Conservation (phyloP, 495 filamentous ascomycete genomes). For the Annulohypoxylon moriforme region DNA sequence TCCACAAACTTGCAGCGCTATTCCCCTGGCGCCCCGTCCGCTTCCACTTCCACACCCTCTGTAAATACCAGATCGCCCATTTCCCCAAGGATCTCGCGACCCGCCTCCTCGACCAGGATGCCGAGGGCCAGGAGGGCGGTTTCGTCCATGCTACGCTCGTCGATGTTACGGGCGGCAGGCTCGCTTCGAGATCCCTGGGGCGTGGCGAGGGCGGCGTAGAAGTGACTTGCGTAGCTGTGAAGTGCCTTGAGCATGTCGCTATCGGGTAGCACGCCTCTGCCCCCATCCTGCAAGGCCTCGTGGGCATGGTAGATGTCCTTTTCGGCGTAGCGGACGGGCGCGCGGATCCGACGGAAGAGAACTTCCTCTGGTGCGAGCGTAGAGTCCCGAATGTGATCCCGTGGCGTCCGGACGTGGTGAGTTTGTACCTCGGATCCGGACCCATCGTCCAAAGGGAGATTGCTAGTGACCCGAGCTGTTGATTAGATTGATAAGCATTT, state of each 20-base stretch:
- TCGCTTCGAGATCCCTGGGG: constrained; percentile 39
- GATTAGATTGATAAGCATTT: constrained; percentile 2
- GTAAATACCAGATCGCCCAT: constrained; percentile 81
- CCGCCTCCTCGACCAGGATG: constrained; percentile 82
- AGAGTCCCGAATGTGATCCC: constrained; percentile 60
- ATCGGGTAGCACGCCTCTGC: constrained; percentile 66
- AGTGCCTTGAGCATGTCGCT: constrained; percentile 80
- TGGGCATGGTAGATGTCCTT: constrained; percentile 75
- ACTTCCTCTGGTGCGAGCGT: constrained; percentile 77
- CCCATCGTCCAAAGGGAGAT: constrained; percentile 18
- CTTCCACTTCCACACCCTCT: constrained; percentile 63
- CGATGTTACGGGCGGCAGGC: constrained; percentile 49
- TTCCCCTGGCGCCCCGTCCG: constrained; percentile 29
- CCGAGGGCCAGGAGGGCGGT: constrained; percentile 85
- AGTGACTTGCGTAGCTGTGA: constrained; percentile 79
- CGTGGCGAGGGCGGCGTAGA: constrained; percentile 64
- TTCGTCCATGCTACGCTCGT: constrained; percentile 81
- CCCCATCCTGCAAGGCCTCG: constrained; percentile 56
- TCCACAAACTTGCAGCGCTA: constrained; percentile 24
- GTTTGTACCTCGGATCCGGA: constrained; percentile 40
- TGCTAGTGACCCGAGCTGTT: constrained; percentile 31
- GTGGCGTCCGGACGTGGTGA: constrained; percentile 59
- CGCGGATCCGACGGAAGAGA: constrained; percentile 71
- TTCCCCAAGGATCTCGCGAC: constrained; percentile 69
- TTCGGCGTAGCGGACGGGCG: constrained; percentile 73